Percentiles rank a stretch among this genome's conserved stretches.
These are phyloP conservation scores for Oropetium thomaeum DNA, from an alignment of 176 grass and related monocot genomes.

Conservation along the genomic window DNA sequence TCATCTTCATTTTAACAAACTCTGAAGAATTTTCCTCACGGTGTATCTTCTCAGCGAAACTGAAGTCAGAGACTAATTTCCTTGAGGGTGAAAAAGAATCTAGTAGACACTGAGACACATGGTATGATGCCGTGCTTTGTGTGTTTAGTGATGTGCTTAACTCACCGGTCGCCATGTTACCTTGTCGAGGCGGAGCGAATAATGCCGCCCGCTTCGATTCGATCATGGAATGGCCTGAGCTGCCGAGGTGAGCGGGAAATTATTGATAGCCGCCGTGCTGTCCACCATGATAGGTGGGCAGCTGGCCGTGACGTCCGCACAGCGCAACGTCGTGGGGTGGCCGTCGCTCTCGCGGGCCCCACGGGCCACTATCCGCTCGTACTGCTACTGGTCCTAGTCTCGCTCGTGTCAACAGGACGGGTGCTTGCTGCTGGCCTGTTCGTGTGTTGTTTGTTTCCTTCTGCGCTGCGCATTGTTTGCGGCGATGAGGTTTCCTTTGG, in stretches of 20 bases:
- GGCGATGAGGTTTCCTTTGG: background rate
- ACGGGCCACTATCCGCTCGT: background rate
- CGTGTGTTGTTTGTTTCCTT: background rate
- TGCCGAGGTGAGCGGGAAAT: constrained; percentile 8
- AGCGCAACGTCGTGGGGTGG: background rate
- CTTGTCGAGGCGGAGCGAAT: constrained; percentile 7
- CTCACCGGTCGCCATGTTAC: constrained; percentile 16
- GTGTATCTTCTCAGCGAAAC: background rate
- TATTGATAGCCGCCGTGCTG: constrained; percentile 13
- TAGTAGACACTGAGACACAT: background rate
- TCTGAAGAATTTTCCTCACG: background rate
- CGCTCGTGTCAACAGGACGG: background rate
- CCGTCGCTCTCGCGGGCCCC: constrained; percentile 6
- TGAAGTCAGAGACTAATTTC: background rate
- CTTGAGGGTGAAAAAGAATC: background rate
- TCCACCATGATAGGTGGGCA: constrained; percentile 24
- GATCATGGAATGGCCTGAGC: background rate
- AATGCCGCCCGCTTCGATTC: background rate
- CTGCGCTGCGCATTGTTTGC: background rate
- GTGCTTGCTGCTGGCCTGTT: background rate
- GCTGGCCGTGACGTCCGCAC: background rate
- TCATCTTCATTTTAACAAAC: background rate
- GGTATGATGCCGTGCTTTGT: background rate
- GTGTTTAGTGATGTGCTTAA: background rate
- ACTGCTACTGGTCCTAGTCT: background rate